These are phyloP conservation scores for Calophaca sinica DNA, from an alignment of 306 rosid genomes.

Conservation along the genomic window DNA sequence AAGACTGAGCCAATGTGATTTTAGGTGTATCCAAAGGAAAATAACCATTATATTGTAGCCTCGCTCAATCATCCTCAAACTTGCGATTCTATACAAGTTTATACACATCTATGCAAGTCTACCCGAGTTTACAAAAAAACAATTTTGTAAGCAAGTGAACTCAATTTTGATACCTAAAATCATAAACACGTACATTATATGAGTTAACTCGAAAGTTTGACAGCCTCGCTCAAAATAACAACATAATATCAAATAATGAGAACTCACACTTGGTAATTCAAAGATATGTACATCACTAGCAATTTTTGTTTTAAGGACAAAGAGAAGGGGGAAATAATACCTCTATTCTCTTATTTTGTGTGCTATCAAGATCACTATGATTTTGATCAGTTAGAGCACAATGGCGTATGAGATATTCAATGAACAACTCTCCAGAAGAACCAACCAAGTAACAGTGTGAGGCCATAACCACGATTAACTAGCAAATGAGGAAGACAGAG, in stretches of 20 bases:
- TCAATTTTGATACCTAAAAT: not conserved
- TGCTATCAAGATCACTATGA: constrained; percentile 55
- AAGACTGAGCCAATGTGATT: not conserved
- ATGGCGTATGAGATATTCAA: constrained; percentile 89
- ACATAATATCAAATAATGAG: constrained; percentile 16
- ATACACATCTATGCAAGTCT: not conserved
- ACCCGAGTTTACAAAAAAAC: not conserved
- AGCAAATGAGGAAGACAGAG: constrained; percentile 43
- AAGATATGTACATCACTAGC: not conserved
- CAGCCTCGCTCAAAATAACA: constrained; percentile 15
- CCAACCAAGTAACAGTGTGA: constrained; percentile 96
- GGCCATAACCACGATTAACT: constrained; percentile 98
- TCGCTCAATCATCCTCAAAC: not conserved
- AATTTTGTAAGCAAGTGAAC: not conserved
- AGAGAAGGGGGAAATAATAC: constrained; percentile 47
- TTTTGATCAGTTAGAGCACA: constrained; percentile 74
- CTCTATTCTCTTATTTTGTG: constrained; percentile 78
- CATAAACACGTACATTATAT: not conserved
- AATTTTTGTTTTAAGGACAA: not conserved
- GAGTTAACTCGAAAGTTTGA: not conserved
- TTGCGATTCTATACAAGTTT: not conserved
- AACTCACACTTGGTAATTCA: not conserved
- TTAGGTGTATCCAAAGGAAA: not conserved
- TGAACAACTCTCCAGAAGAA: constrained; percentile 88
- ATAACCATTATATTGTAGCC: not conserved